Base-by-base conservation (phyloP, 306 rosid species). In the Casuarina equisetifolia region DNA sequence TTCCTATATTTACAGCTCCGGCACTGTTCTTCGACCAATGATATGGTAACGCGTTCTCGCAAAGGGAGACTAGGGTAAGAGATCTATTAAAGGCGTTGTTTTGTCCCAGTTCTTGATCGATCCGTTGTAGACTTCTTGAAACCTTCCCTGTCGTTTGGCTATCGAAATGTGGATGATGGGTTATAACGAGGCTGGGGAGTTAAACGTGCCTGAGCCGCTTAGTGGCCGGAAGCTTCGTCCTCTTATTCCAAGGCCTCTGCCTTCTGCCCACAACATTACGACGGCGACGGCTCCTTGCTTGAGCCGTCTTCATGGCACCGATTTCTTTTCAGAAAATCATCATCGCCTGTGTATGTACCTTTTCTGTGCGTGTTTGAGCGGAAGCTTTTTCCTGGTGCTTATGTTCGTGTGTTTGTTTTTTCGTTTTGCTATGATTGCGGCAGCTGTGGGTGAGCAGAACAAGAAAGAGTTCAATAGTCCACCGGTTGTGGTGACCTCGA, bases 81-180 rank as follows among this genome's bases (percentile, higher is more conserved):
- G 70, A 57, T 74, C 76, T 52, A 51, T 69, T n/a, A 66, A 74
- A 72, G 71, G 75, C 80, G 36, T n/a, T 49, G 74, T 76, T 77
- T 78, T 83, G 76, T 36, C 55, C 75, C 61, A n/a, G 55, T 45
- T 35, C 9, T 32, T 13, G 44, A 10, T 40, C 32, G 20, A 64
- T 17, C 76, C 82, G 69, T 69, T 68, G 53, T 67, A 57, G 48
- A 70, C 16, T 51, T 17, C 49, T 62, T 71, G 58, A 76, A 79
- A 73, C 82, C 87, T 78, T 86, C 78, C 53, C 77, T 68, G 32
- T 13, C 48, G 70, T 70, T 69, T 51, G 19, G 20, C 16, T 16
- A 36, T 25, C 73, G 75, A 78, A 44, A 92, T 92, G 98, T 91
- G 97, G 97, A 95, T 90, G 89, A 85, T 91, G 80, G 97, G 92